phyloP scores from a whole-genome alignment of 2,329 filamentous ascomycete species.

The Nectriaceae sp. region DNA sequence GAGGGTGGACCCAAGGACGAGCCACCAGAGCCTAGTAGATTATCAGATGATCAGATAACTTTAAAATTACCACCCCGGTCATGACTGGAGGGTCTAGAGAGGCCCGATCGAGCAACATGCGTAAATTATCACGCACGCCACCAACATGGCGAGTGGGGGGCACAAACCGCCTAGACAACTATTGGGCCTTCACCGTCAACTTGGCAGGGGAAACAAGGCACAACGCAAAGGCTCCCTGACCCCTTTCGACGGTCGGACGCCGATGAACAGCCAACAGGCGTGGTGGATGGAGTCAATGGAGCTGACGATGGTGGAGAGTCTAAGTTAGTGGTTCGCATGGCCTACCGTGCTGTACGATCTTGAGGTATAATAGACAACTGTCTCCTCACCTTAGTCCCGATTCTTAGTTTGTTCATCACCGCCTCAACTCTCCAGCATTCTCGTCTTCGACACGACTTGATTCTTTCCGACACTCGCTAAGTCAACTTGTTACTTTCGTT shows the following conservation, averaged over 20 bases:
- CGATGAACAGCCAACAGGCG: too few species aligned
- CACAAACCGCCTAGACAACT: neutral
- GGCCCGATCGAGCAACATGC: neutral
- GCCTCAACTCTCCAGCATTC: slow-evolving; percentile 1
- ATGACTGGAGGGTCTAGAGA: neutral
- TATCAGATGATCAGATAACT: slow-evolving; percentile 20
- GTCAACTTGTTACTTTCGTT: slow-evolving; percentile 1
- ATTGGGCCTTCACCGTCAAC: neutral
- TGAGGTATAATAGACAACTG: neutral
- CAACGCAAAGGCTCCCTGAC: neutral
- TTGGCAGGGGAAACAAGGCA: neutral
- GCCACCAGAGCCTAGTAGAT: neutral
- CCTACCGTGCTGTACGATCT: neutral
- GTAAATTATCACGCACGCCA: slow-evolving; percentile 8
- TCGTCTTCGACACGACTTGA: neutral
- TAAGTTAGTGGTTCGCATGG: neutral
- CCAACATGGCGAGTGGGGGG: neutral
- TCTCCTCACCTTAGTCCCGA: neutral
- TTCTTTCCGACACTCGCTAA: slow-evolving; percentile 1
- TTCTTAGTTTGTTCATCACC: neutral
- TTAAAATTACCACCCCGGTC: slow-evolving; percentile 3
- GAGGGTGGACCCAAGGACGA: neutral
- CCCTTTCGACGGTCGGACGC: too few species aligned
- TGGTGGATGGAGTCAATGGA: neutral
- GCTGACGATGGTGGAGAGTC: neutral